Percentiles rank a stretch among this genome's conserved stretches.
These are phyloP conservation scores for Saturnispora halmiae DNA, from an alignment of 805 yeast species.

Conservation along the genomic window DNA sequence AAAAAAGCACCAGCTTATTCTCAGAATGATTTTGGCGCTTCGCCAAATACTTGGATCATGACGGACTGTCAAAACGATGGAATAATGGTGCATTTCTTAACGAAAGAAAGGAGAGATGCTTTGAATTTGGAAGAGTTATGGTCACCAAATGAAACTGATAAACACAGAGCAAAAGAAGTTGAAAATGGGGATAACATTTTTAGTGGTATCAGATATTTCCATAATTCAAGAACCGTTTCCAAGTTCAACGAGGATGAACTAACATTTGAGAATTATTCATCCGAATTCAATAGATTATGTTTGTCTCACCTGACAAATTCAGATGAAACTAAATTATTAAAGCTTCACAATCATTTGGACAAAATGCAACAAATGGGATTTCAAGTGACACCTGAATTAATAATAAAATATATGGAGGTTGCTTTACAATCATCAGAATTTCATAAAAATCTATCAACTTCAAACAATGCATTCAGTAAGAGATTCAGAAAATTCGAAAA, in stretches of 20 bases:
- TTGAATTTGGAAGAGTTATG: slow-evolving; percentile 67
- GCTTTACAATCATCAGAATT: slow-evolving; percentile 26
- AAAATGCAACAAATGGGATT: slow-evolving; percentile 26
- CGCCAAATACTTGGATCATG: slow-evolving; percentile 75
- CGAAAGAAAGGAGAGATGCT: slow-evolving; percentile 56
- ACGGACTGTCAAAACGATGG: slow-evolving; percentile 57
- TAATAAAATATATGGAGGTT: slow-evolving; percentile 17
- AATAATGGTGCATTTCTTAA: slow-evolving; percentile 63
- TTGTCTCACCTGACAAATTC: slow-evolving; percentile 19
- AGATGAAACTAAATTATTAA: slow-evolving; percentile 14
- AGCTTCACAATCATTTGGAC: slow-evolving; percentile 19
- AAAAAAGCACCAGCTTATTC: slow-evolving; percentile 44
- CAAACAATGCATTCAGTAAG: slow-evolving; percentile 16
- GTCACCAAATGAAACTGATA: slow-evolving; percentile 22
- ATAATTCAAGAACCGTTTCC: slow-evolving; percentile 25
- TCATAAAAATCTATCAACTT: slow-evolving; percentile 11
- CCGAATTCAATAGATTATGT: slow-evolving; percentile 16
- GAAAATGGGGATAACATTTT: slow-evolving; percentile 36
- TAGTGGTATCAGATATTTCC: slow-evolving; percentile 37
- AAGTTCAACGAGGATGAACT: slow-evolving; percentile 13
- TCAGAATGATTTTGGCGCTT: slow-evolving; percentile 47
- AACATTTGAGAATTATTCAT: slow-evolving; percentile 14
- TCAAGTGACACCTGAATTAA: slow-evolving; percentile 17
- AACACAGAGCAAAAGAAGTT: slow-evolving; percentile 10
- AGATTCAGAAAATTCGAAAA: slow-evolving; percentile 17